Base-by-base conservation (phyloP, 2,329 filamentous ascomycete genomes). In the Thelonectria olida region DNA sequence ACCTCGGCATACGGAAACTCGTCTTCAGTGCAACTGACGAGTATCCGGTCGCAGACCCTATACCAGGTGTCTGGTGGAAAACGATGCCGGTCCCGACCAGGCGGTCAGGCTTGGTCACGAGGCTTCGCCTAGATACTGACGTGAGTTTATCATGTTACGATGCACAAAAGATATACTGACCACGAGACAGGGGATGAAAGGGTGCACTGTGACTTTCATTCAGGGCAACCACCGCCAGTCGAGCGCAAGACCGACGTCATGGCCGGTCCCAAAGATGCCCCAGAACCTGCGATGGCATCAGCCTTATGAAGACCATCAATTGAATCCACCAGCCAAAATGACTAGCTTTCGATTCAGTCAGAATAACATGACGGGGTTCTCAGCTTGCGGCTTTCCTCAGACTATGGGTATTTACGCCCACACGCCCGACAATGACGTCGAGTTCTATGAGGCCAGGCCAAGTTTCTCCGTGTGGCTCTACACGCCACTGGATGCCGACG, bases 61-160 rank as follows among this genome's bases (percentile, higher is more conserved):
- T 27, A 2, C 23, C 31, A 12, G 31, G 31, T 17, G 47, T 47
- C 9, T 58, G 55, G 55, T 58, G 55, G 55, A 58, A 48, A 13
- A 23, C 39, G n/a, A 12, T 58, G 13, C 13, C 28, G 2, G 15
- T 53, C 3, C 22, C 19, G 3, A 27, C n/a, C 15, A 19, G 3
- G 28, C 13, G 4, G 9, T 31, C 5, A n/a, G n/a, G n/a, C n/a
- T n/a, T 23, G 25, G 6, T 41, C 27, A 22, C 34, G 10, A n/a
- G 13, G 2, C 28, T 44, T 28, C 23, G 50, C 10, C 20, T 20
- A 34, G 20, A 38, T 22, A 27, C 15, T 2, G 52, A 54, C 19
- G 52, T 38, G 34, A 23, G 52, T 54, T 2, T 28, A 7, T 7
- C 12, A 8, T 12, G 2, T 13, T 12, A 15, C 31, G 6, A 38